Evolutionary conservation across 805 yeast genomes (phyloP).

Genomic region (Lachancea kluyveri): DNA sequence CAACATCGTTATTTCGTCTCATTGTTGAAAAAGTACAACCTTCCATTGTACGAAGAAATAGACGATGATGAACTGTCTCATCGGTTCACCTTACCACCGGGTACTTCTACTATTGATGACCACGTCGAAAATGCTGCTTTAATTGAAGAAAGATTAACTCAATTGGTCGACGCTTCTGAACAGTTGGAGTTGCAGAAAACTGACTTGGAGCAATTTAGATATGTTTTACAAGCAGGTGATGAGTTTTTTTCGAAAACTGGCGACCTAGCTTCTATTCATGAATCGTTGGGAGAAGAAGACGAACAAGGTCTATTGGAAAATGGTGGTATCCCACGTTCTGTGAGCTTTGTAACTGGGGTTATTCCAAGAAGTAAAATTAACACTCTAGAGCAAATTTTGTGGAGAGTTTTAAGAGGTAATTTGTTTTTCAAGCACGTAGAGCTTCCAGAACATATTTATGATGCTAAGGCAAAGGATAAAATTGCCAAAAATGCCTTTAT

Average conservation of each 20-base stretch:
- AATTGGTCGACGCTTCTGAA: constrained; percentile 64
- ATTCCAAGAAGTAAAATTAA: constrained; percentile 54
- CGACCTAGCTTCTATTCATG: constrained; percentile 5
- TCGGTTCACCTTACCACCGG: constrained; percentile 29
- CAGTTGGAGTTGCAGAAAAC: constrained; percentile 48
- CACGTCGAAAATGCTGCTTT: constrained; percentile 54
- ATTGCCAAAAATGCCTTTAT: constrained; percentile 57
- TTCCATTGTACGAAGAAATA: constrained; percentile 28
- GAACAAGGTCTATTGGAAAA: no score
- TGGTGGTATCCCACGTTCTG: constrained; percentile 6
- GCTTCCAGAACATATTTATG: constrained; percentile 50
- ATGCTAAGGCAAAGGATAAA: constrained; percentile 42
- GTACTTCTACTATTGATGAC: constrained; percentile 65
- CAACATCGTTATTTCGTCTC: constrained; percentile 57
- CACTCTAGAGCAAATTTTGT: constrained; percentile 59
- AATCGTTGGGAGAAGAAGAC: neutral
- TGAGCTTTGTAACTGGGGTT: constrained; percentile 48
- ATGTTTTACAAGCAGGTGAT: constrained; percentile 44
- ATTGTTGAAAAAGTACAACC: constrained; percentile 45
- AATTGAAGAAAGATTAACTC: constrained; percentile 68
- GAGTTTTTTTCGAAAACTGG: constrained; percentile 36
- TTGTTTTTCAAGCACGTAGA: constrained; percentile 55
- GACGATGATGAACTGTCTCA: constrained; percentile 26
- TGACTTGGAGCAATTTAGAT: constrained; percentile 58
- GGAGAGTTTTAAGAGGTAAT: constrained; percentile 74